Evolutionary conservation across 805 yeast species (phyloP).

Genomic region (Maudiozyma saulgeensis): DNA sequence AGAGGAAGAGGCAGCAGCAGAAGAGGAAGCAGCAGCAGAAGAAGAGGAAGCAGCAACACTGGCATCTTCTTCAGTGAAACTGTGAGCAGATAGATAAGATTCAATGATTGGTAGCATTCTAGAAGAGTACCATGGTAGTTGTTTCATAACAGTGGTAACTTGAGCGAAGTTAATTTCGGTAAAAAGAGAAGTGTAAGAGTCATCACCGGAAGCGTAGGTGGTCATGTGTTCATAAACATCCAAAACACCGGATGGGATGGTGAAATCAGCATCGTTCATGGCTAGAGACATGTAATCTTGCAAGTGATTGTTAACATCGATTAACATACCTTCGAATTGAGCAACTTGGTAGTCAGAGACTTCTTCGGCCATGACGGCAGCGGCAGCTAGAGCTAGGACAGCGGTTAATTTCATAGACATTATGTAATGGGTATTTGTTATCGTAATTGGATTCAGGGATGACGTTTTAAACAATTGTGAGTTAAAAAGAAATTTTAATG

Average conservation of each 20-base stretch:
- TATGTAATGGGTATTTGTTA: neutral
- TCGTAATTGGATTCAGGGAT: neutral
- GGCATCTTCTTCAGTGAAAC: conserved; percentile 9
- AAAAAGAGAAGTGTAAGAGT: conserved; percentile 29
- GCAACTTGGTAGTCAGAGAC: conserved; percentile 11
- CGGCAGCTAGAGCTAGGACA: conserved; percentile 14
- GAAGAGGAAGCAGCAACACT: conserved; percentile 5
- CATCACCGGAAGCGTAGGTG: conserved; percentile 26
- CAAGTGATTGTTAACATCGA: conserved; percentile 16
- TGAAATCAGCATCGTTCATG: conserved; percentile 11
- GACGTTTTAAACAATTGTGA: neutral
- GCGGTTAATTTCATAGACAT: conserved; percentile 9
- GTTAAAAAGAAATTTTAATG: neutral
- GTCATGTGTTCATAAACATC: conserved; percentile 19
- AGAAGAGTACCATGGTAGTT: conserved; percentile 30
- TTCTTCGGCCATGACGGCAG: conserved; percentile 9
- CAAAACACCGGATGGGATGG: conserved; percentile 18
- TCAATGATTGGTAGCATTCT: conserved; percentile 19
- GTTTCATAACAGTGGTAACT: conserved; percentile 26
- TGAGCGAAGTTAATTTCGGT: conserved; percentile 21
- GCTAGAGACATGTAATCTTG: conserved; percentile 16
- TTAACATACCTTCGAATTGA: conserved; percentile 18
- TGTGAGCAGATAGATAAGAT: conserved; percentile 10
- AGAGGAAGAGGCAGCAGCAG: conserved; percentile 7
- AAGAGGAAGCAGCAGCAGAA: conserved; percentile 6